phyloP scores from a whole-genome alignment of 2,329 filamentous ascomycete species.

The Fusarium vanettenii region DNA sequence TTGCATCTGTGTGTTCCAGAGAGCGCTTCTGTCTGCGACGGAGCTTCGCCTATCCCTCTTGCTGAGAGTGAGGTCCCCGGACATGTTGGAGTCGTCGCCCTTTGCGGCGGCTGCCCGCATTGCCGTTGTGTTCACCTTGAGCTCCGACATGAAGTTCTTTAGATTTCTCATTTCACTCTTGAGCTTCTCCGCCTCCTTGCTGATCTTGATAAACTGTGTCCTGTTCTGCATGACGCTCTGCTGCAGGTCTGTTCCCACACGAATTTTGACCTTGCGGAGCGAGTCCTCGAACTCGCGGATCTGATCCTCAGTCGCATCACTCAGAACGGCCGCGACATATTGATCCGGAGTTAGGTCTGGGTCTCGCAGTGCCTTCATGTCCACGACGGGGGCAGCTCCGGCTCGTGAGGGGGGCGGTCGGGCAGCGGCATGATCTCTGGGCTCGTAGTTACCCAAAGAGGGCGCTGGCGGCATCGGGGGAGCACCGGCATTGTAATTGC shows the following conservation, averaged over 20 bases:
- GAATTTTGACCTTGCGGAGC: slow-evolving; percentile 79
- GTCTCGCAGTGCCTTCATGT: slow-evolving; percentile 82
- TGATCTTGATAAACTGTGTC: slow-evolving; percentile 99
- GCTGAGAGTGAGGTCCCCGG: slow-evolving; percentile 67
- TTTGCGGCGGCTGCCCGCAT: slow-evolving; percentile 70
- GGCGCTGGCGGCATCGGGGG: slow-evolving; percentile 79
- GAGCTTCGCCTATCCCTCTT: slow-evolving; percentile 89
- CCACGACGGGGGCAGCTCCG: slow-evolving; percentile 73
- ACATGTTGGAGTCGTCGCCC: slow-evolving; percentile 58
- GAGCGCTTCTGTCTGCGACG: slow-evolving; percentile 75
- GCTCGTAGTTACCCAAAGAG: slow-evolving; percentile 68
- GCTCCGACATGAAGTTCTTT: slow-evolving; percentile 89
- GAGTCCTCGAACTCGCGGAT: slow-evolving; percentile 84
- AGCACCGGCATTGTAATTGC: slow-evolving; percentile 76
- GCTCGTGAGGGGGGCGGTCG: slow-evolving; percentile 66
- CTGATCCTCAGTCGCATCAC: slow-evolving; percentile 88
- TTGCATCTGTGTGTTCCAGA: slow-evolving; percentile 76
- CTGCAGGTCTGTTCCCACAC: slow-evolving; percentile 86
- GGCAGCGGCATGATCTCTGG: slow-evolving; percentile 51
- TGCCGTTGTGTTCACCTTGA: slow-evolving; percentile 81
- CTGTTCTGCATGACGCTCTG: slow-evolving; percentile 97
- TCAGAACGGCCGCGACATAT: slow-evolving; percentile 78
- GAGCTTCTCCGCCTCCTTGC: slow-evolving; percentile 97
- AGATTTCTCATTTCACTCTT: slow-evolving; percentile 96
- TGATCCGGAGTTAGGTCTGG: slow-evolving; percentile 83